Conservation (phyloP, 2,329 filamentous ascomycete species). For the Penicillium sp. region DNA sequence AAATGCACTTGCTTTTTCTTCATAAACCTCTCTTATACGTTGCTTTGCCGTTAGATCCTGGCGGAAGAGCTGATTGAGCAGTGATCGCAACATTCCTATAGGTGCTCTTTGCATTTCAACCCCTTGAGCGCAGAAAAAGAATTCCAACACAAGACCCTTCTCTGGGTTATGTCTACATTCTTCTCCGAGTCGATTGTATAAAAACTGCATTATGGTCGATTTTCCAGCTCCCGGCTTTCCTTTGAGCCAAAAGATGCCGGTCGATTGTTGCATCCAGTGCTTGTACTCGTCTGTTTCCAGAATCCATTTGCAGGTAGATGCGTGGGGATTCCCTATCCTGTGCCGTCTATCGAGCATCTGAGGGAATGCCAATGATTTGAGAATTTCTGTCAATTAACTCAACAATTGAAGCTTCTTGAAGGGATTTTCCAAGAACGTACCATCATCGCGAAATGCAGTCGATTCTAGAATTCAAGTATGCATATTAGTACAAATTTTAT, state of each 20-base stretch:
- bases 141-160: background rate
- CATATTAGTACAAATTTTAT: too few species aligned
- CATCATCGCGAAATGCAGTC: too few species aligned
- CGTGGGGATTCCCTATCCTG: background rate
- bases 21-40: background rate
- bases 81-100: background rate
- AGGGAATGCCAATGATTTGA: background rate
- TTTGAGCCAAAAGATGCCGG: conserved; percentile 36
- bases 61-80: background rate
- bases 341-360: background rate
- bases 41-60: background rate
- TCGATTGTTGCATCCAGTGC: conserved; percentile 35
- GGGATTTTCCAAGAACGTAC: too few species aligned
- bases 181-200: background rate
- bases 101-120: background rate
- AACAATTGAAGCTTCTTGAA: too few species aligned
- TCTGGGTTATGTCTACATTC: background rate
- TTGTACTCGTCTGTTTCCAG: background rate
- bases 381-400: background rate
- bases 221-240: conserved; percentile 38
- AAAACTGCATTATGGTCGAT: conserved; percentile 32
- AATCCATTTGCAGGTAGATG: conserved; percentile 2
- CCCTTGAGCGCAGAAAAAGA: background rate
- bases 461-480: too few species aligned
- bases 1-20: background rate